These are phyloP conservation scores for Phaseolus lunatus DNA, from an alignment of 306 rosid genomes.

Conservation along the genomic window DNA sequence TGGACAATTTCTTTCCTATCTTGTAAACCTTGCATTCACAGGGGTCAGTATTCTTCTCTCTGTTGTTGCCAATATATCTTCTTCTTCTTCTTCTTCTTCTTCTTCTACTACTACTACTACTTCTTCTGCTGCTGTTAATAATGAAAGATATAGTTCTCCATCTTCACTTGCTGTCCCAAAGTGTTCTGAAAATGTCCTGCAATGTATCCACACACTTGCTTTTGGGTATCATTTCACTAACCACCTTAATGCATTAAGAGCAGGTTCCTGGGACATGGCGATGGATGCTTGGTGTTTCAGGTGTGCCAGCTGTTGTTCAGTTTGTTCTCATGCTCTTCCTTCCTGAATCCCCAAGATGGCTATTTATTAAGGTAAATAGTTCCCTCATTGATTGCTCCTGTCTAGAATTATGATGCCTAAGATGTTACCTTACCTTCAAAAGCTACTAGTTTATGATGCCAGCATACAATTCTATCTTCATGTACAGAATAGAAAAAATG, in stretches of 20 bases:
- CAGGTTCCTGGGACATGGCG: slow-evolving; percentile 98
- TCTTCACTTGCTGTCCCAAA: slow-evolving; percentile 1
- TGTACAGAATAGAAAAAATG: slow-evolving; percentile 65
- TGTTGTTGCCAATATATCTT: not conserved
- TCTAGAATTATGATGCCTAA: not conserved
- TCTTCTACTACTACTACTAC: too few relatives aligned
- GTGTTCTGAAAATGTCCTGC: slow-evolving; percentile 15
- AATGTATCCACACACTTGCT: not conserved
- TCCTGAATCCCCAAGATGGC: slow-evolving; percentile 98
- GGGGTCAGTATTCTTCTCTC: slow-evolving; percentile 54
- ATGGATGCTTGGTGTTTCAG: slow-evolving; percentile 97
- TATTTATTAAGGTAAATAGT: slow-evolving; percentile 68
- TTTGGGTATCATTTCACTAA: slow-evolving; percentile 10
- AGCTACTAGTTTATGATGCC: slow-evolving; percentile 7
- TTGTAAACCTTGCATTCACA: slow-evolving; percentile 81
- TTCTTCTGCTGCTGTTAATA: too few relatives aligned
- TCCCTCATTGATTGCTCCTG: not conserved
- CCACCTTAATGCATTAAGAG: slow-evolving; percentile 16
- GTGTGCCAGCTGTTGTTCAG: slow-evolving; percentile 82
- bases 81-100: too few relatives aligned
- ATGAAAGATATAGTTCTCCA: not conserved
- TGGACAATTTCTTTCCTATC: slow-evolving; percentile 92
- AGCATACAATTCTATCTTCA: slow-evolving; percentile 27
- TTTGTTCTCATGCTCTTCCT: slow-evolving; percentile 75
- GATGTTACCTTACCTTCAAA: slow-evolving; percentile 15